Evolutionary conservation across 2,329 filamentous ascomycete genomes (phyloP).

Genomic region (Sporothrix curviconia): DNA sequence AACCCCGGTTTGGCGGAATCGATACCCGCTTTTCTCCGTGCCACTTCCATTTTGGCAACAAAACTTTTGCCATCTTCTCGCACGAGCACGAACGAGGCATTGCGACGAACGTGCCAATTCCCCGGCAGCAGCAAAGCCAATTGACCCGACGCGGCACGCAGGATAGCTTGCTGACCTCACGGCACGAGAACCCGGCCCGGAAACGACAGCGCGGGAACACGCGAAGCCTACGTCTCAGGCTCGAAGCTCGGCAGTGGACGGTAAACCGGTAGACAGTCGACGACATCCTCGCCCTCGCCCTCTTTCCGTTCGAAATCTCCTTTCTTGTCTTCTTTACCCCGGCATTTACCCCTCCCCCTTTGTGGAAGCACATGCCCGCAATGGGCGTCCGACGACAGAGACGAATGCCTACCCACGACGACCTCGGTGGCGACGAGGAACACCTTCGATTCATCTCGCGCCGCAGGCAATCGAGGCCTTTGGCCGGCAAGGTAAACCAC

Average conservation of each 20-base stretch:
- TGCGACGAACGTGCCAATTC: background rate
- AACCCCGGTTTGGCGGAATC: constrained; percentile 8
- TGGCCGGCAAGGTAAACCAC: constrained; percentile 91
- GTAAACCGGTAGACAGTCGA: background rate
- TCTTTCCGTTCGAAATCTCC: no score
- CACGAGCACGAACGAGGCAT: background rate
- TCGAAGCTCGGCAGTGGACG: background rate
- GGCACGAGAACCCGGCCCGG: background rate
- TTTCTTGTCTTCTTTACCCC: background rate
- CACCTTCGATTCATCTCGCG: constrained; percentile 39
- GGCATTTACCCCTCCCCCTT: background rate
- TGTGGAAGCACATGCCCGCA: constrained; percentile 20
- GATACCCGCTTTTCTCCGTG: constrained; percentile 11
- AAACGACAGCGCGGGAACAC: constrained; percentile 10
- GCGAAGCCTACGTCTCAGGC: constrained; percentile 11
- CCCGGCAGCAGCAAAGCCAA: constrained; percentile 3
- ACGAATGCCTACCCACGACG: constrained; percentile 42
- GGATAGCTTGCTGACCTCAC: no score
- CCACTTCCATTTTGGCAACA: background rate
- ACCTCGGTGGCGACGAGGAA: constrained; percentile 41
- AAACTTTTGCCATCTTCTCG: background rate
- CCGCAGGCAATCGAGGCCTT: constrained; percentile 87
- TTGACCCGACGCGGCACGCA: constrained; percentile 5
- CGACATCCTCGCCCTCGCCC: background rate
- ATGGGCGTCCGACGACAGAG: constrained; percentile 31